Conservation (phyloP, 306 rosid species). For the Rosa chinensis region DNA sequence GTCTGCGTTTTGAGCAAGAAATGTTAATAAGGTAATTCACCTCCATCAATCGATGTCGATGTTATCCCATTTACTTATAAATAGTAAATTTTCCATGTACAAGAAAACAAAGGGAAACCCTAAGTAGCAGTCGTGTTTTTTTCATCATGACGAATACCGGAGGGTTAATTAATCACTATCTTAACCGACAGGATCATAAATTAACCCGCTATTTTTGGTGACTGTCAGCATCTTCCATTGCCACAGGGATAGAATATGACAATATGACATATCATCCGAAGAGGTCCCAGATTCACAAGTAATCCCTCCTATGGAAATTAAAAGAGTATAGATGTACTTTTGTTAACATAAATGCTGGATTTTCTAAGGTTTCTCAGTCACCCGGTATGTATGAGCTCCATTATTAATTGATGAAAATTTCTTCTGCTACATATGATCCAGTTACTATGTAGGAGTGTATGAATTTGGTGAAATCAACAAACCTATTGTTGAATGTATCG, state of each 20-base stretch:
- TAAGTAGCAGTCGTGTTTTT: not conserved
- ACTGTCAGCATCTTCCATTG: constrained; percentile 26
- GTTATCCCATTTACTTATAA: not conserved
- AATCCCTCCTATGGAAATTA: constrained; percentile 25
- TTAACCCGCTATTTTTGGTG: constrained; percentile 8
- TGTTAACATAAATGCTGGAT: constrained; percentile 22
- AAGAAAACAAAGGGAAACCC: not conserved
- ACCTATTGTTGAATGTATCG: too few species aligned
- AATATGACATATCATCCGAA: constrained; percentile 42
- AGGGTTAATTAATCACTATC: constrained; percentile 1
- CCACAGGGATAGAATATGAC: constrained; percentile 38
- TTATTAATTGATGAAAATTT: constrained; percentile 13
- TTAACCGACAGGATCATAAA: constrained; percentile 14
- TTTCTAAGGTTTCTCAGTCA: constrained; percentile 19
- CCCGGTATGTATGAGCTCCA: constrained; percentile 19
- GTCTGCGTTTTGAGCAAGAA: constrained; percentile 10
- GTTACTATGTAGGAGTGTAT: too few species aligned
- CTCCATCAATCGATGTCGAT: not conserved
- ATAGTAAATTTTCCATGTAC: not conserved
- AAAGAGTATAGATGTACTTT: constrained; percentile 20
- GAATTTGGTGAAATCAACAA: too few species aligned
- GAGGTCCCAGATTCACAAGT: constrained; percentile 44
- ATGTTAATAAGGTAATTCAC: not conserved
- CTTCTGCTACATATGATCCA: not conserved
- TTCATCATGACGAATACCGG: not conserved